Evolutionary conservation across 352 stramenopile species (phyloP), one percentile per base, ranked within the genome.

Genomic region (Pythium apleroticum): DNA sequence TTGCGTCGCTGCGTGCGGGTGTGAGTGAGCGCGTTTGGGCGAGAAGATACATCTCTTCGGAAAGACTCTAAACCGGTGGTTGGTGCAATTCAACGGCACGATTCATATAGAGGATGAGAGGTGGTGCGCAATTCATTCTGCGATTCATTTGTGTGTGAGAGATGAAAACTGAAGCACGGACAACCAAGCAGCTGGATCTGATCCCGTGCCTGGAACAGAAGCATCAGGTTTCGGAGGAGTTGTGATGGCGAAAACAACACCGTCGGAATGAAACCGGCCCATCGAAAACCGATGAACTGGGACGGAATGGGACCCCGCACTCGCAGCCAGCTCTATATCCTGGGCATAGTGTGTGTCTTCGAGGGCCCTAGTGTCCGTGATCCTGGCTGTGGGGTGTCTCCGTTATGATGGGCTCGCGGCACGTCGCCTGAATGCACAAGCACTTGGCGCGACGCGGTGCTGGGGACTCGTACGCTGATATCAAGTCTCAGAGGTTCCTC

Each of bases 241-340:
- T 1, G 20, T 60, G 61, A 68, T 68, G n/a, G 61, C 61, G 61
- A 33, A 68, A 68, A 62, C 43, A 64, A 24, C 25, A 66, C 60
- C 52, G 52, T 58, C 60, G 39, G 60, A 66, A 66, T 49, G 46
- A 27, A 52, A 52, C 20, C 7, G 48, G 31, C 15, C 24, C 25
- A 28, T 12, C 48, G 22, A 52, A 30, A 30, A 5, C 0, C 17
- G 6, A 19, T 50, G 43, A 27, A 19, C 24, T 30, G 4, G 5
- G 20, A 27, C 15, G 43, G 3, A 6, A 25, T 12, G 12, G 7
- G 43, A 5, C 20, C 17, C 5, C 17, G 25, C 15, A 24, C 17
- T n/a, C n/a, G n/a, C n/a, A n/a, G n/a, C n/a, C n/a, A n/a, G 6
- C 5, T 46, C 11, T 50, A 31, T 52, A 5, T 37, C 10, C 8